Conservation (phyloP, 1,284 basidiomycete genomes). For the Vanrija sp. region DNA sequence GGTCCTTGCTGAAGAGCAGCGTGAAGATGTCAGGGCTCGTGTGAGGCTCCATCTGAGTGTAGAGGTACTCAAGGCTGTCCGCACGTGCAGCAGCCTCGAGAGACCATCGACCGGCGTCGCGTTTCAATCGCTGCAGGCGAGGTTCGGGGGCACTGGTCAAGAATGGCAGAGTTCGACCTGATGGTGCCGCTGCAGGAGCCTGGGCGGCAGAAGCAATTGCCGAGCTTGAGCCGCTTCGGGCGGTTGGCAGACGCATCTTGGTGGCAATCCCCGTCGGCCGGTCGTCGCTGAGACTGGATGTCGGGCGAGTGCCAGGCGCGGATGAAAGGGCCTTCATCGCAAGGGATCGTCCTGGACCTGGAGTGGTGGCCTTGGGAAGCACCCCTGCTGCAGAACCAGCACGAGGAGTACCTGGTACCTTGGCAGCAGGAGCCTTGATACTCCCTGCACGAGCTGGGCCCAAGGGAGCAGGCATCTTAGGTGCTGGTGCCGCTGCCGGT, state of each 20-base stretch:
- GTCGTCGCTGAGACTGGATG: slow-evolving; percentile 27
- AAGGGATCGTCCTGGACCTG: slow-evolving; percentile 34
- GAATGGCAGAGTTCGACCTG: slow-evolving; percentile 54
- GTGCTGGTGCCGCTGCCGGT: slow-evolving; percentile 17
- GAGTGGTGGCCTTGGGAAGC: slow-evolving; percentile 9
- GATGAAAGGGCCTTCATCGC: slow-evolving; percentile 44
- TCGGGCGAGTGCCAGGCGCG: slow-evolving; percentile 28
- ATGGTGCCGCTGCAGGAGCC: slow-evolving; percentile 12
- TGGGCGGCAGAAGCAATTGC: slow-evolving; percentile 15
- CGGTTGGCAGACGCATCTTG: slow-evolving; percentile 5
- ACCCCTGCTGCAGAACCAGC: neutral
- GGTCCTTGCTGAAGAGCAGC: slow-evolving; percentile 89
- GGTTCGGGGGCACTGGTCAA: slow-evolving; percentile 65
- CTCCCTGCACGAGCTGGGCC: neutral
- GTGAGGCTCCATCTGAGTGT: slow-evolving; percentile 86
- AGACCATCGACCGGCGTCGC: slow-evolving; percentile 76
- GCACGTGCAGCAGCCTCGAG: slow-evolving; percentile 65
- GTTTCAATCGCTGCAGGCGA: slow-evolving; percentile 68
- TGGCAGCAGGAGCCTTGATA: too few relatives aligned
- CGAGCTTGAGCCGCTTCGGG: slow-evolving; percentile 17
- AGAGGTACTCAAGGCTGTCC: slow-evolving; percentile 80
- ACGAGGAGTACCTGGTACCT: slow-evolving; percentile 8
- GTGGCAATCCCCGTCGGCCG: slow-evolving; percentile 25
- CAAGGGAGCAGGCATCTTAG: slow-evolving; percentile 13
- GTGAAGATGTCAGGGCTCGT: slow-evolving; percentile 70